phyloP scores from a whole-genome alignment of 306 rosid genomes.

The Notholithocarpus densiflorus region DNA sequence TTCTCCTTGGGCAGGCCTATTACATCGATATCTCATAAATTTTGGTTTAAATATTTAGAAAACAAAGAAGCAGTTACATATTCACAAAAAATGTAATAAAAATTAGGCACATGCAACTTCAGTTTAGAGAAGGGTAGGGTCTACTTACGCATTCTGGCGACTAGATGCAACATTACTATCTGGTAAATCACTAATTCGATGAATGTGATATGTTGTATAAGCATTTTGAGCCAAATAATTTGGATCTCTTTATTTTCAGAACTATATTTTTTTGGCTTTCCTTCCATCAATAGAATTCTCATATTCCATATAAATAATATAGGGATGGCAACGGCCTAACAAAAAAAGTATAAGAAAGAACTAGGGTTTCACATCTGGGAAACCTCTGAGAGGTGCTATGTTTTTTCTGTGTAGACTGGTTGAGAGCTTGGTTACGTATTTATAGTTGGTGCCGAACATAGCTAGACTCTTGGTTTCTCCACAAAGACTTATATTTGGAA shows the following conservation, averaged over 20 bases:
- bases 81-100: neutral
- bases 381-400: too few relatives aligned
- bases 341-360: too few relatives aligned
- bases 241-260: neutral
- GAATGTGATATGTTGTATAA: neutral
- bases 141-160: neutral
- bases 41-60: too few relatives aligned
- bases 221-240: neutral
- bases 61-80: too few relatives aligned
- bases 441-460: neutral
- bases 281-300: neutral
- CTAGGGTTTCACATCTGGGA: too few relatives aligned
- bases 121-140: neutral
- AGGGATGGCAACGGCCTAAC: neutral
- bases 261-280: neutral
- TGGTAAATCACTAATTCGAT: neutral
- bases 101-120: neutral
- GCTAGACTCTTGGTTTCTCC: neutral
- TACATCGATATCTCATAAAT: too few relatives aligned
- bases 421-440: neutral
- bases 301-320: neutral
- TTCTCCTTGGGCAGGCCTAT: too few relatives aligned
- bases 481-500: neutral
- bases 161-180: neutral
- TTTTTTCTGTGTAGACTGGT: too few relatives aligned